phyloP scores from a whole-genome alignment of 2,329 filamentous ascomycete genomes.

The Penicillium sp. region DNA sequence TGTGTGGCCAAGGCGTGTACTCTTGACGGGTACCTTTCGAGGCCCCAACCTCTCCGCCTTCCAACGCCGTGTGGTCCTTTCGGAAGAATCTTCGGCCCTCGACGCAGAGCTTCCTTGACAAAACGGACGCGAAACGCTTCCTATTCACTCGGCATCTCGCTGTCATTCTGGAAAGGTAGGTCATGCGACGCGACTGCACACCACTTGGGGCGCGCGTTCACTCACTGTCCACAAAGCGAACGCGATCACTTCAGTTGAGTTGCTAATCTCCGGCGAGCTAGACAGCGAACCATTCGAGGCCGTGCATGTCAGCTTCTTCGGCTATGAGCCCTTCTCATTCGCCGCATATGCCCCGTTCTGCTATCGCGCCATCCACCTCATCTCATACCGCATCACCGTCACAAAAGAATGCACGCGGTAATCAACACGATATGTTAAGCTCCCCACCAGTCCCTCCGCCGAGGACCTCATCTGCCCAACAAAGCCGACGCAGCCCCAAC shows the following conservation, averaged over 20 bases:
- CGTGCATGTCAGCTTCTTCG: constrained; percentile 30
- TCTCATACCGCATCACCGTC: constrained; percentile 25
- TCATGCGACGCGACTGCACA: constrained; percentile 60
- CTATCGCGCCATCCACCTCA: constrained; percentile 39
- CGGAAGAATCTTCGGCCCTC: constrained; percentile 20
- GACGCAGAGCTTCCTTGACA: constrained; percentile 13
- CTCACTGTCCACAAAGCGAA: constrained; percentile 22
- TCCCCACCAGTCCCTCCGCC: constrained; percentile 67
- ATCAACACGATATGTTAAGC: constrained; percentile 48
- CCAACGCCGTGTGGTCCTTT: constrained; percentile 2
- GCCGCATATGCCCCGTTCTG: constrained; percentile 38
- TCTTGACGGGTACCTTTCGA: too few species aligned
- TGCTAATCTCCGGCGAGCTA: constrained; percentile 18
- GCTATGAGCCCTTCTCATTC: constrained; percentile 43
- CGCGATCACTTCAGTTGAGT: constrained; percentile 30
- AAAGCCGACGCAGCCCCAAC: constrained; percentile 38
- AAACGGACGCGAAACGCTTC: too few species aligned
- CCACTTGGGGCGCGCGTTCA: constrained; percentile 48
- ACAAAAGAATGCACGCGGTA: constrained; percentile 28
- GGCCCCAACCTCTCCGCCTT: constrained; percentile 9
- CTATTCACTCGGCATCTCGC: too few species aligned
- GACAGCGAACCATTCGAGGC: constrained; percentile 28
- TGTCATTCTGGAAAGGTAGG: constrained; percentile 37
- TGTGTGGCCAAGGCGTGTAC: too few species aligned
- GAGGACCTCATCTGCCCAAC: constrained; percentile 71